Evolutionary conservation across 1,284 basidiomycete genomes (phyloP).

Genomic region (Microbotryum violaceum): DNA sequence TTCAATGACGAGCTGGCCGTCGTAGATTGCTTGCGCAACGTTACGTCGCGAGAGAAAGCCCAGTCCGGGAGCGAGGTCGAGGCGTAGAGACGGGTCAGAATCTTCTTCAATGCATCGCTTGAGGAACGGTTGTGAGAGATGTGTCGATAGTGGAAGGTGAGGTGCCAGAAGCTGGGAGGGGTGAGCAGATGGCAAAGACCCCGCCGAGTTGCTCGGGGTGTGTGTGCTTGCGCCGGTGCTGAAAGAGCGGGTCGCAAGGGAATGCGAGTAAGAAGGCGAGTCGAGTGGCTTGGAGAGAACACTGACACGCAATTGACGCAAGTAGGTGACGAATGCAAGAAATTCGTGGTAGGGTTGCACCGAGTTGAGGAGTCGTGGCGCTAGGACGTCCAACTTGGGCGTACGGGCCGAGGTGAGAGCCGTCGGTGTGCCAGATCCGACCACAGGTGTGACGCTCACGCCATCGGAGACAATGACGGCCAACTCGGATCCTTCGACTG

Average conservation of each 20-base stretch:
- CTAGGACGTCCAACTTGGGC: slow-evolving; percentile 5
- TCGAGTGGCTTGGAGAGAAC: slow-evolving; percentile 32
- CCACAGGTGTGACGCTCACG: not conserved
- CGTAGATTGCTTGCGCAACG: slow-evolving; percentile 77
- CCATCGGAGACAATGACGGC: slow-evolving; percentile 25
- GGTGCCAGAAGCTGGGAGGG: slow-evolving; percentile 60
- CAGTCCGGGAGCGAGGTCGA: slow-evolving; percentile 87
- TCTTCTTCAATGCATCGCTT: slow-evolving; percentile 76
- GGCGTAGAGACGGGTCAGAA: slow-evolving; percentile 83
- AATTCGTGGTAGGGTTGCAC: slow-evolving; percentile 75
- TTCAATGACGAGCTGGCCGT: slow-evolving; percentile 81
- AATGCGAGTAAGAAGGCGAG: slow-evolving; percentile 2
- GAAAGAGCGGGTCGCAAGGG: slow-evolving; percentile 18
- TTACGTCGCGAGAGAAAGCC: slow-evolving; percentile 85
- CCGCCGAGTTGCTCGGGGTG: slow-evolving; percentile 36
- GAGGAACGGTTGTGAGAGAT: slow-evolving; percentile 66
- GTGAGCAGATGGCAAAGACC: no score
- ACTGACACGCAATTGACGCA: slow-evolving; percentile 62
- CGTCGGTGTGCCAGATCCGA: slow-evolving; percentile 13
- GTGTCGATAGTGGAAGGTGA: slow-evolving; percentile 44
- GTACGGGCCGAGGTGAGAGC: slow-evolving; percentile 20
- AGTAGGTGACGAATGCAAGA: slow-evolving; percentile 66
- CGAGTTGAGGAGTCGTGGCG: slow-evolving; percentile 31
- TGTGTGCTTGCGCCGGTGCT: slow-evolving; percentile 23
- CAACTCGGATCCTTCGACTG: not conserved